These are phyloP conservation scores for Arabidopsis arenosa DNA, from an alignment of 345 rosid species.

Conservation along the genomic window DNA sequence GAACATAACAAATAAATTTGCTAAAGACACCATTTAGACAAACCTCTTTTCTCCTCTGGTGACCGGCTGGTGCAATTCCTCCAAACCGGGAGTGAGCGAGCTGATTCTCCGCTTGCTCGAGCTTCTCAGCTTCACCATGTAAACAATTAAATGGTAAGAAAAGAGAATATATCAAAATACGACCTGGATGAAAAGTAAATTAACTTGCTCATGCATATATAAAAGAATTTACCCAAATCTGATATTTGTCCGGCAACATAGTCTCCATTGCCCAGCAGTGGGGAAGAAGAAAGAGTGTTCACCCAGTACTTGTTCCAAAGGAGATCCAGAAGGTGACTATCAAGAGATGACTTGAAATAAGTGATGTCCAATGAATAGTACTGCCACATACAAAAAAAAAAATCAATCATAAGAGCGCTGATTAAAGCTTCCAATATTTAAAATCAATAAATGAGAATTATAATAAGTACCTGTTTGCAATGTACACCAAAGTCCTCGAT, in stretches of 20 bases:
- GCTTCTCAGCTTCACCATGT: slow-evolving; percentile 83
- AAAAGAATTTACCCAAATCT: slow-evolving; percentile 76
- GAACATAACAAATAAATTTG: slow-evolving; percentile 19
- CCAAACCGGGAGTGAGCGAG: slow-evolving; percentile 85
- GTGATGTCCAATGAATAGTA: slow-evolving; percentile 93
- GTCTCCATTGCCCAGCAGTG: slow-evolving; percentile 96
- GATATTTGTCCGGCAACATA: slow-evolving; percentile 98
- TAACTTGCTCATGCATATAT: slow-evolving; percentile 9
- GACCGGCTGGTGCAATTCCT: slow-evolving; percentile 60
- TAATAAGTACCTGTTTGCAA: slow-evolving; percentile 80
- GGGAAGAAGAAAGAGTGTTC: slow-evolving; percentile 73
- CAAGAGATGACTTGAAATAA: slow-evolving; percentile 96
- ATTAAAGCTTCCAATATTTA: slow-evolving; percentile 1
- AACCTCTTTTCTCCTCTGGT: slow-evolving; percentile 92
- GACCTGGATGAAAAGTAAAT: not conserved
- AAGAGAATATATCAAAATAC: not conserved
- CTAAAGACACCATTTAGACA: slow-evolving; percentile 18
- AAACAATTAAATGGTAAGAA: slow-evolving; percentile 12
- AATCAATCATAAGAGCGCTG: slow-evolving; percentile 20
- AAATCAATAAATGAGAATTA: not conserved
- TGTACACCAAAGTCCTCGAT: slow-evolving; percentile 57
- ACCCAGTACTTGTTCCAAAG: slow-evolving; percentile 31
- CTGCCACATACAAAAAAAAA: slow-evolving; percentile 49
- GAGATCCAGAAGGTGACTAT: slow-evolving; percentile 88
- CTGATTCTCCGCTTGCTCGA: slow-evolving; percentile 97